Evolutionary conservation across 1,139 yeast genomes (phyloP), one percentile per base, ranked within the genome.

Genomic region (Hanseniaspora gamundiae): DNA sequence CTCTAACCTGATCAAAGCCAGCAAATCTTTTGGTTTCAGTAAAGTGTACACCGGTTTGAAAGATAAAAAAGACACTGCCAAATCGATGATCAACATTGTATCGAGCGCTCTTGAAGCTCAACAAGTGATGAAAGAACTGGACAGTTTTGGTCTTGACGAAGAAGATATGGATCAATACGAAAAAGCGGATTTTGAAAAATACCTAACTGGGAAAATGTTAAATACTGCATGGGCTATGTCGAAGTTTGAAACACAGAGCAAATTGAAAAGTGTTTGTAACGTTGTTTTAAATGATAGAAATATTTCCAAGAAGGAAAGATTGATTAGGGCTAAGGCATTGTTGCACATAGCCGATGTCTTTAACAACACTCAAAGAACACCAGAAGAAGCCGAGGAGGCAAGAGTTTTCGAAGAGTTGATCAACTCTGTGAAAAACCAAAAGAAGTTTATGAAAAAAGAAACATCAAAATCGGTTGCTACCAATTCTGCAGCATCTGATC

Each of bases 191-290:
- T 71, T 74, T 56, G 86, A 80, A 56, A 68, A 80, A 45, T 64
- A 72, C 30, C 72, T 80, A 61, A 79, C 82, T 2, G 91, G 93
- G 24, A 81, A 82, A 59, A 70, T 82, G 43, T 68, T 82, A 45
- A 82, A 81, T 16, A 79, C 85, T 9, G 86, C 84, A 20, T 82
- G 94, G 94, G 83, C 81, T 1, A 71, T 83, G 36, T 77, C 86
- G 14, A 80, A 78, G 54, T 81, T 75, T 56, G 94, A 82, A 61
- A 77, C 81, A 40, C 78, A 80, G 40, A 74, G 78, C 24, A 74
- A 80, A 6, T 64, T 82, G 51, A 75, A 76, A 52, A 79, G 75
- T 50, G 88, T 81, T 10, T 78, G 85, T 55, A 73, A 75, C 46
- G 67, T 63, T 48, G 65, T 82, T 1, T 65, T 82, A 48, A 68